A percentile compares a stretch with the other conserved stretches of the same genome.
These are phyloP conservation scores for Phytopythium montanum DNA, from an alignment of 352 stramenopile species.

Conservation along the genomic window DNA sequence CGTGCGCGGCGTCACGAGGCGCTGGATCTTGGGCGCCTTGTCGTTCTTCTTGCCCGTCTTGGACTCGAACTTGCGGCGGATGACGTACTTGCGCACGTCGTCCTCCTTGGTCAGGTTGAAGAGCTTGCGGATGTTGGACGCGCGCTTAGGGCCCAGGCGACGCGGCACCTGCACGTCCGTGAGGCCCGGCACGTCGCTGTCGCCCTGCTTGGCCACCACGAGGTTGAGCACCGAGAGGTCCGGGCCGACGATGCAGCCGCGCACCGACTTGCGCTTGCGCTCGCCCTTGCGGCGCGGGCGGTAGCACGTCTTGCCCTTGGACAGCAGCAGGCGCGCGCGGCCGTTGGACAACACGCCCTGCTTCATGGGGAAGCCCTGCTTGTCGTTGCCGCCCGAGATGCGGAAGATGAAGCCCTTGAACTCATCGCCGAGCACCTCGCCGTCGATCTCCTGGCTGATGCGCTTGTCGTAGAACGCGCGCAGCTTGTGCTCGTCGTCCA, in stretches of 20 bases:
- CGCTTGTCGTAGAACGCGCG: constrained; percentile 99
- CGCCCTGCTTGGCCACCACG: constrained; percentile 97
- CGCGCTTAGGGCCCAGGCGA: constrained; percentile 98
- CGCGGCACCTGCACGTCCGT: constrained; percentile 96
- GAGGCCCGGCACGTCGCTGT: constrained; percentile 95
- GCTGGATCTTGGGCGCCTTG: constrained; percentile 99
- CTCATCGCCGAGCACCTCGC: constrained; percentile 98
- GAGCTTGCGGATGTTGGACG: constrained; percentile 99
- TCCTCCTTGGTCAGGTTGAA: constrained; percentile 99
- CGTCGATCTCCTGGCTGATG: constrained; percentile 99
- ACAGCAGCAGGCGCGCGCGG: constrained; percentile 97
- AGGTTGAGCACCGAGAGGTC: constrained; percentile 99
- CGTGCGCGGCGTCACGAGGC: constrained; percentile 96
- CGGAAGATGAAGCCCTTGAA: constrained; percentile 99
- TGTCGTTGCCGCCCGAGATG: constrained; percentile 99
- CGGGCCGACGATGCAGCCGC: constrained; percentile 98
- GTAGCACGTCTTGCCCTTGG: constrained; percentile 98
- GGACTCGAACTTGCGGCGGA: constrained; percentile 97
- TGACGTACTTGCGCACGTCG: constrained; percentile 99
- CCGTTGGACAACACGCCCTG: constrained; percentile 99
- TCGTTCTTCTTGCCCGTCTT: constrained; percentile 98
- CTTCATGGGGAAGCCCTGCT: constrained; percentile 99
- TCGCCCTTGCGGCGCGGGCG: constrained; percentile 93
- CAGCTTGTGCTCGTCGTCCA: constrained; percentile 99
- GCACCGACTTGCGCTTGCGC: constrained; percentile 99